Base-by-base conservation (phyloP, 2,329 filamentous ascomycete genomes). In the Aspergillus pseudoterreus region DNA sequence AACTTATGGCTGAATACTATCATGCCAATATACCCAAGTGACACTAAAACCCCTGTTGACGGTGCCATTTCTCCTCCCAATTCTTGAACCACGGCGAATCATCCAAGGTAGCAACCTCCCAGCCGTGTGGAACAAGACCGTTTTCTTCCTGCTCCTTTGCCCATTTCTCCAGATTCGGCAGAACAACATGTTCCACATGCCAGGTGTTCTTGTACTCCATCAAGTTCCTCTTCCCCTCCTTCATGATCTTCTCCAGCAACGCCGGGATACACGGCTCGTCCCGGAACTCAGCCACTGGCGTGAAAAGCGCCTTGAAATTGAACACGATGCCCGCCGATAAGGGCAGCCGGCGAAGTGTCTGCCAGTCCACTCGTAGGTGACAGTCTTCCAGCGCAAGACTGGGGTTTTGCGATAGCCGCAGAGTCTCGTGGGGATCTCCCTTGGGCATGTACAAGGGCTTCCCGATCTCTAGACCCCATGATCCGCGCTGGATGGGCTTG, bases 231-330 rank as follows among this genome's bases (percentile, higher is more conserved):
- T 90, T 90, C 1, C 86, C 88, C 27, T 89, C 83, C 17, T 75
- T 80, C n/a, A 92, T 61, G 0, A 94, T 74, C 69, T 86, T 88
- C 2, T 83, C 69, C 2, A 90, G 48, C 4, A 95, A 66, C 0
- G 80, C 81, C 0, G 90, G 90, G 0, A 95, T 73, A 43, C 83
- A 87, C 0, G 87, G 82, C 67, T 95, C 90, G 51, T 87, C 77
- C 2, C 81, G 75, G 51, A 95, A 84, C 56, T 87, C 83, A 0
- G 77, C 66, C 0, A 95, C 67, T 0, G 87, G 87, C 0, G 89
- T 94, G 70, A 95, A 95, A 0, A 94, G 70, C 0, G 87, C 89
- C 65, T 92, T 95, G 80, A 92, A 95, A 68, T 94, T 95, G 75
- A 95, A 95, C 0, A 90, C 81, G 1, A 95, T 75, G 0, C 81